A percentile compares a stretch with the other conserved stretches of the same genome.
phyloP scores from a whole-genome alignment of 257 asterid species.

The Ligustrum vulgare region DNA sequence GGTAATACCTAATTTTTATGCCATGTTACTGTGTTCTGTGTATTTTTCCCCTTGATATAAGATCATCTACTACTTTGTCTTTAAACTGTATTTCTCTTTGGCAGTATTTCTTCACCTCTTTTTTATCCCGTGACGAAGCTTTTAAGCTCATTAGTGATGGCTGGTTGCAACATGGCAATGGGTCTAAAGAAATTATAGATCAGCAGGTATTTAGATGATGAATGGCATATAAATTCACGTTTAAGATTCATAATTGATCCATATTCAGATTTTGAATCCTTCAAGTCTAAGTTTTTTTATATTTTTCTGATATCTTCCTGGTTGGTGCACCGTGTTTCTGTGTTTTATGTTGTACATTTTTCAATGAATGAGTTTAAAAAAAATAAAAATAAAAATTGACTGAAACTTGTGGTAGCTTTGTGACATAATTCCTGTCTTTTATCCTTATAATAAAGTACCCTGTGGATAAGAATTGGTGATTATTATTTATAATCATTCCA shows the following conservation, averaged over 20 bases:
- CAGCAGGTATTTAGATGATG: conserved; percentile 50
- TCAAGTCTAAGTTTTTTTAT: background rate
- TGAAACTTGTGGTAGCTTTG: background rate
- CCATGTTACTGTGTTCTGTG: conserved; percentile 5
- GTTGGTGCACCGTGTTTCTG: conserved; percentile 4
- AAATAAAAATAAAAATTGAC: background rate
- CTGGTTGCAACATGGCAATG: conserved; percentile 59
- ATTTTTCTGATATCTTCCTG: conserved; percentile 10
- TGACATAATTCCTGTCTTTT: background rate
- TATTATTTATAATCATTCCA: conserved; percentile 3
- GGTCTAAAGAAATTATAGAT: conserved; percentile 47
- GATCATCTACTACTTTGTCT: background rate
- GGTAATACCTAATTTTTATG: conserved; percentile 43
- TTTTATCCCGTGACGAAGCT: conserved; percentile 98
- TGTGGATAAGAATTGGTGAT: conserved; percentile 13
- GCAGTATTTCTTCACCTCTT: conserved; percentile 95
- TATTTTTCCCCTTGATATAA: background rate
- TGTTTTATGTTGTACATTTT: background rate
- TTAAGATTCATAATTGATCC: conserved; percentile 21
- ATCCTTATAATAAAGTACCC: background rate
- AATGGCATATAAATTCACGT: conserved; percentile 10
- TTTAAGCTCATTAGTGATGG: conserved; percentile 89
- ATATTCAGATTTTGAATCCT: conserved; percentile 19
- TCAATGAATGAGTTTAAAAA: background rate
- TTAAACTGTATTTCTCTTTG: conserved; percentile 21